phyloP scores from a whole-genome alignment of 345 rosid genomes.

The Ceriops decandra region DNA sequence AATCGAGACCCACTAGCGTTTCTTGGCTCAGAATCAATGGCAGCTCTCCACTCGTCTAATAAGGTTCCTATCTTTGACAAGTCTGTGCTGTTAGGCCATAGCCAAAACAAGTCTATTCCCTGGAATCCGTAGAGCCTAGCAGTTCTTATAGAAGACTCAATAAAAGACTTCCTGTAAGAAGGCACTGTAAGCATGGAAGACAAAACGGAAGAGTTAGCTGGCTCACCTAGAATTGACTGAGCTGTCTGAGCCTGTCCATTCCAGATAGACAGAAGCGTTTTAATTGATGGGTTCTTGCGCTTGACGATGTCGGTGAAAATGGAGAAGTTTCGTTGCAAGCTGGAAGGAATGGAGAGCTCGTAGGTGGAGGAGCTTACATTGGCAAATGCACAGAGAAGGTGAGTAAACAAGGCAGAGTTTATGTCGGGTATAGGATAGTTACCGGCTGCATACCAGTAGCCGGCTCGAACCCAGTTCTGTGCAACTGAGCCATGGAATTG shows the following conservation, averaged over 20 bases:
- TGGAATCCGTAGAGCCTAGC: conserved; percentile 28
- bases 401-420: conserved; percentile 14
- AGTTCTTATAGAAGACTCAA: conserved; percentile 20
- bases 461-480: conserved; percentile 13
- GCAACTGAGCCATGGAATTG: background rate
- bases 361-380: conserved; percentile 16
- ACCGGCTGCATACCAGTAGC: conserved; percentile 6
- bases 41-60: conserved; percentile 27
- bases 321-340: conserved; percentile 15
- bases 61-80: conserved; percentile 15
- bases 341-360: conserved; percentile 4
- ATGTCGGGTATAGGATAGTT: background rate
- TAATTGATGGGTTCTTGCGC: conserved; percentile 27
- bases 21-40: conserved; percentile 16
- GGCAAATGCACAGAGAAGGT: conserved; percentile 17
- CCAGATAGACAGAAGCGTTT: conserved; percentile 32
- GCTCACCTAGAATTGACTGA: conserved; percentile 4
- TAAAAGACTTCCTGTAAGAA: conserved; percentile 23
- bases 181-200: conserved; percentile 22
- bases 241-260: conserved; percentile 15
- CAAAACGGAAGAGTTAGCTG: conserved; percentile 20
- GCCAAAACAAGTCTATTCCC: conserved; percentile 31
- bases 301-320: conserved; percentile 26
- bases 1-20: background rate
- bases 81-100: conserved; percentile 31